Percentiles rank a stretch among this genome's conserved stretches.
Evolutionary conservation across 768 basidiomycete genomes (phyloP).

Genomic region (Hypsizygus marmoreus): DNA sequence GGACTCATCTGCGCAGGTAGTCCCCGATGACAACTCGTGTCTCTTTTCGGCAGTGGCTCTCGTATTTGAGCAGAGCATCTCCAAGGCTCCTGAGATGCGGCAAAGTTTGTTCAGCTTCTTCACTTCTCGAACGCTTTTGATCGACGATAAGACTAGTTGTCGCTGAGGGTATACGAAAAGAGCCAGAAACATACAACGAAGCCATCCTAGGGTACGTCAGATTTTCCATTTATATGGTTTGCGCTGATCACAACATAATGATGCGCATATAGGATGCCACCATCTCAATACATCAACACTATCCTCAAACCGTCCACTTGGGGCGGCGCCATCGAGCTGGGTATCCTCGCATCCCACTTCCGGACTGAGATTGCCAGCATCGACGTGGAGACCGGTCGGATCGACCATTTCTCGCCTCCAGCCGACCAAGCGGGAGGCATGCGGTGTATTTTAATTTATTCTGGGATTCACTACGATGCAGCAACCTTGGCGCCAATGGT

Average conservation of each 20-base stretch:
- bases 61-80: slow-evolving; percentile 80
- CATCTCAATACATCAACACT: slow-evolving; percentile 73
- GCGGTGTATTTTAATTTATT: slow-evolving; percentile 84
- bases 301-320: slow-evolving; percentile 82
- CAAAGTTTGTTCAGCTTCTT: slow-evolving; percentile 52
- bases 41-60: slow-evolving; percentile 87
- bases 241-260: background rate
- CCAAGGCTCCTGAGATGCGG: slow-evolving; percentile 70
- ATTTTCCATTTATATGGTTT: background rate
- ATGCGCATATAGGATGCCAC: slow-evolving; percentile 47
- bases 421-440: slow-evolving; percentile 36
- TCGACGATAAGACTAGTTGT: slow-evolving; percentile 54
- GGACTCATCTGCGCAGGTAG: slow-evolving; percentile 36
- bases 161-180: slow-evolving; percentile 73
- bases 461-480: slow-evolving; percentile 97
- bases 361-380: slow-evolving; percentile 84
- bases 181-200: slow-evolving; percentile 77
- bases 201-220: slow-evolving; percentile 79
- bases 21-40: slow-evolving; percentile 98
- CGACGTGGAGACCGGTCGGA: slow-evolving; percentile 90
- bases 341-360: slow-evolving; percentile 82
- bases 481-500: slow-evolving; percentile 77
- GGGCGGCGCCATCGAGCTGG: slow-evolving; percentile 96
- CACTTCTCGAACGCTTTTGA: slow-evolving; percentile 2
- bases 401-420: slow-evolving; percentile 76